Conservation (phyloP, 495 filamentous ascomycete genomes). For the Lophiotrema nucula region DNA sequence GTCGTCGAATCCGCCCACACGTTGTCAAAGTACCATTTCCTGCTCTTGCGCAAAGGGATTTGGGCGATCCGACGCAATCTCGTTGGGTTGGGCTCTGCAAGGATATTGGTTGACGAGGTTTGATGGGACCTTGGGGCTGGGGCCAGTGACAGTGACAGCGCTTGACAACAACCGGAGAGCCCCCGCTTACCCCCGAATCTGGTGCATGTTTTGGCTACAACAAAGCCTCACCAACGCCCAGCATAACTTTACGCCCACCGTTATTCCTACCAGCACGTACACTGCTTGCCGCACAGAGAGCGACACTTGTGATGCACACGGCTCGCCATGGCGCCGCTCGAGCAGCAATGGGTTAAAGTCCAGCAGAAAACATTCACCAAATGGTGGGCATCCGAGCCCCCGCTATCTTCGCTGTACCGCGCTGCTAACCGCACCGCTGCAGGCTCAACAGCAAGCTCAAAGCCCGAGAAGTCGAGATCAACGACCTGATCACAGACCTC, state of each 20-base stretch:
- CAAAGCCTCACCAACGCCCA: conserved; percentile 8
- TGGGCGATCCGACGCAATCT: neutral
- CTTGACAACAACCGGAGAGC: conserved; percentile 1
- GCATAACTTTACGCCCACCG: neutral
- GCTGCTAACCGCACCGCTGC: conserved; percentile 20
- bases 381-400: conserved; percentile 60
- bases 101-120: conserved; percentile 8
- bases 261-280: conserved; percentile 12
- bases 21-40: no score
- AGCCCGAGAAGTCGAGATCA: conserved; percentile 68
- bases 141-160: neutral
- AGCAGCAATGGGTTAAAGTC: conserved; percentile 93
- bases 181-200: conserved; percentile 1
- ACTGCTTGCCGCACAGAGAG: neutral
- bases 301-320: conserved; percentile 14
- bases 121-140: conserved; percentile 1
- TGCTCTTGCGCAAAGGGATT: no score
- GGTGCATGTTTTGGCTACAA: conserved; percentile 24
- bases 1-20: no score
- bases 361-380: conserved; percentile 99
- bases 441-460: conserved; percentile 96
- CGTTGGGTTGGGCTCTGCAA: neutral
- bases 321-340: conserved; percentile 57
- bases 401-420: conserved; percentile 10
- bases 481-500: conserved; percentile 82